Base-by-base conservation (phyloP, 108 stramenopile genomes). In the Cyclotella choctawhatcheeana region DNA sequence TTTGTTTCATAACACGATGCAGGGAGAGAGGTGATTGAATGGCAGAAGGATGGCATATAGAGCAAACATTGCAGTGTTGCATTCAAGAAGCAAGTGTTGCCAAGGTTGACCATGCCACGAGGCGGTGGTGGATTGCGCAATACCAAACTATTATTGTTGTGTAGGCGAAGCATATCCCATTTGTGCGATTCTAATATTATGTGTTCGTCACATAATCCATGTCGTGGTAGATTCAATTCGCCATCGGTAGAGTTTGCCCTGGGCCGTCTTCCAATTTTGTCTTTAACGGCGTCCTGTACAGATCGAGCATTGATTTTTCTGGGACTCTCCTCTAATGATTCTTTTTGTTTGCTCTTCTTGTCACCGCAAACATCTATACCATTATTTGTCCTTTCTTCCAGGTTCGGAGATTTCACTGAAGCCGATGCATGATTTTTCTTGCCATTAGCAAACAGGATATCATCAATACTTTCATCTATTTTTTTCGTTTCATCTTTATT, bases 11-110 rank as follows among this genome's bases (percentile, higher is more conserved):
- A 59, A 24, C 69, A 73, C 22, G 54, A 71, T 14, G 71, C 60
- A 0, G 88, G 84, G 18, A 92, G 66, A 5, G 72, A 60, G 2
- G 86, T 55, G 27, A 94, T 67, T 12, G 85, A 73, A 74, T 97
- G 96, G 18, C 86, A 92, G 64, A 99, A 90, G 5, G 91, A 84
- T 54, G 98, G 97, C 34, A 85, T 59, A 74, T 97, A 86, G 27
- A 85, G 76, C 24, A 99, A 77, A 71, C 97, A 98, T 66, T 99
- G 98, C 16, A 99, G 52, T 6, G 92, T 96, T 30, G 95, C 83
- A 77, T 99, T 99, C 59, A 99, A 63, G 74, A 96, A 99, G 82
- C 98, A 99, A 6, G 97, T 99, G 67, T 99, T 99, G 58, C 98
- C 98, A 14, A 96, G 73, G 70, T 99, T 99, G 30, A 72, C 48